A percentile compares a stretch with the other conserved stretches of the same genome.
These are phyloP conservation scores for Pythium oligandrum DNA, from an alignment of 352 stramenopile genomes.

Conservation along the genomic window DNA sequence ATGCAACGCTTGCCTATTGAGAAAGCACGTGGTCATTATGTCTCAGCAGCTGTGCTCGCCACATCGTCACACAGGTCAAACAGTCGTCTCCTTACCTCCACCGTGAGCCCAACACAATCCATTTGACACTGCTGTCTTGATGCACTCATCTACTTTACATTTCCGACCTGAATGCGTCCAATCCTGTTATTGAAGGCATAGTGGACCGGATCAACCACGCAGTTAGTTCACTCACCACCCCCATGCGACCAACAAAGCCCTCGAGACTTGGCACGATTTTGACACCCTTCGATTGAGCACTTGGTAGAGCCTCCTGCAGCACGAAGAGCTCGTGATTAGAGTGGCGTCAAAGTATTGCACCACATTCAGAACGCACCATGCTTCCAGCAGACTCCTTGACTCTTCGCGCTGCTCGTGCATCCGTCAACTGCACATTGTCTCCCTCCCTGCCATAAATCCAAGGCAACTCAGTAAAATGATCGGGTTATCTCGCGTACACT, in stretches of 20 bases:
- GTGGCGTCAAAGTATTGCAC: too few relatives aligned
- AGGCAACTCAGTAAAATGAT: too few relatives aligned
- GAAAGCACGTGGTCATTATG: neutral
- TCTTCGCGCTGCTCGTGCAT: constrained; percentile 74
- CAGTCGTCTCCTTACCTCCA: constrained; percentile 35
- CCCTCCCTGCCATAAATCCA: constrained; percentile 33
- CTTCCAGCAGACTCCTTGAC: constrained; percentile 72
- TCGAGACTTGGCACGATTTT: constrained; percentile 72
- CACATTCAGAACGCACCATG: constrained; percentile 31
- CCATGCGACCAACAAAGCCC: constrained; percentile 80
- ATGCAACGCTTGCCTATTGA: constrained; percentile 43
- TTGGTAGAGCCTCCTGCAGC: constrained; percentile 59
- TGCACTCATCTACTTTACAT: constrained; percentile 53
- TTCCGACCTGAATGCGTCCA: constrained; percentile 30
- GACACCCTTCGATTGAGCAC: constrained; percentile 56
- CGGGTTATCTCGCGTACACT: too few relatives aligned
- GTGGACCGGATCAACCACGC: too few relatives aligned
- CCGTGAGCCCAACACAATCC: constrained; percentile 78
- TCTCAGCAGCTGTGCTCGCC: too few relatives aligned
- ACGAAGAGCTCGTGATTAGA: constrained; percentile 5
- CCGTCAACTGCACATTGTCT: constrained; percentile 57
- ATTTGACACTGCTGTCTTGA: constrained; percentile 74
- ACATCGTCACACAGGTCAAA: too few relatives aligned
- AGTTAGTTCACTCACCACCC: constrained; percentile 29
- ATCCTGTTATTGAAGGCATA: too few relatives aligned